A percentile compares a stretch with the other conserved stretches of the same genome.
phyloP scores from a whole-genome alignment of 2,329 filamentous ascomycete species.

The Colletotrichum neosansevieriae region DNA sequence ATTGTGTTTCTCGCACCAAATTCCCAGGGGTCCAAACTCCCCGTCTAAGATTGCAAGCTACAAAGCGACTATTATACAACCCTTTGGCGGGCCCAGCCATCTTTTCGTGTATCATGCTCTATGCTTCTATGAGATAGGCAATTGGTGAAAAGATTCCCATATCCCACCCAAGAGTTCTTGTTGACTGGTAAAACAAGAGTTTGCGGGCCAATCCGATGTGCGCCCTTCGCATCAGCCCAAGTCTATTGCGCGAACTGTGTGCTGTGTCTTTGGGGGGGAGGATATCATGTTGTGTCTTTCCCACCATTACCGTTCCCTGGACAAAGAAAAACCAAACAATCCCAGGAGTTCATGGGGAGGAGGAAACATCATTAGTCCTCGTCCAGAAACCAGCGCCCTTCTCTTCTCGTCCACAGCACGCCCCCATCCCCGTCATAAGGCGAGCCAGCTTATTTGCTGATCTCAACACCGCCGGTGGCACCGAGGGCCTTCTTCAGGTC shows the following conservation, averaged over 20 bases:
- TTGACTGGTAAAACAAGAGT: slow-evolving; percentile 35
- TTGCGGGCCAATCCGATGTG: slow-evolving; percentile 35
- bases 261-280: slow-evolving; percentile 27
- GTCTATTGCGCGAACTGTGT: slow-evolving; percentile 31
- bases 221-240: slow-evolving; percentile 20
- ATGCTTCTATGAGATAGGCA: slow-evolving; percentile 43
- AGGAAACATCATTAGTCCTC: slow-evolving; percentile 16
- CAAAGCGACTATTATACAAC: slow-evolving; percentile 50
- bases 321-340: slow-evolving; percentile 23
- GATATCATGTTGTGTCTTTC: slow-evolving; percentile 35
- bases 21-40: slow-evolving; percentile 53
- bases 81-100: slow-evolving; percentile 42
- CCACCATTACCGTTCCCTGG: slow-evolving; percentile 30
- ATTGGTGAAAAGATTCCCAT: slow-evolving; percentile 40
- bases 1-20: too few relatives aligned
- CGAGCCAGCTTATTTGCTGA: slow-evolving; percentile 58
- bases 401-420: slow-evolving; percentile 18
- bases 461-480: slow-evolving; percentile 82
- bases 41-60: slow-evolving; percentile 44
- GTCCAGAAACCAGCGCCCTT: slow-evolving; percentile 30
- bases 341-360: slow-evolving; percentile 13
- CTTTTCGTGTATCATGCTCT: slow-evolving; percentile 42
- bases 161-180: slow-evolving; percentile 34
- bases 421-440: slow-evolving; percentile 8
- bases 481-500: slow-evolving; percentile 71